Evolutionary conservation across 208 protist species (phyloP), one percentile per base, ranked within the genome.

Genomic region (Novymonas esmeraldas): DNA sequence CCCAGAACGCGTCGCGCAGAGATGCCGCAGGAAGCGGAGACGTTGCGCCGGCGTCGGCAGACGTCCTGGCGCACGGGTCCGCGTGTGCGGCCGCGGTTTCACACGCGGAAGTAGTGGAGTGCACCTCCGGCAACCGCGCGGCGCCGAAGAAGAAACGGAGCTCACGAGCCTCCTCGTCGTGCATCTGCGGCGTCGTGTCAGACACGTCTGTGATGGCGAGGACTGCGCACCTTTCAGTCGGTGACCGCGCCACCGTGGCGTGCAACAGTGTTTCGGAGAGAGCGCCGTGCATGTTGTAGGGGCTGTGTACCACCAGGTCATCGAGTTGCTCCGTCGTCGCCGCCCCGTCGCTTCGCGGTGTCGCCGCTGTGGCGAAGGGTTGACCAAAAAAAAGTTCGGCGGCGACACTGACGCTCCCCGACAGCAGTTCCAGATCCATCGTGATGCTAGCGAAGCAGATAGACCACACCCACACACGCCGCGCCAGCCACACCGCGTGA

Each of bases 381-480:
- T 48, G 59, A 4, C 57, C 70, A 13, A 59, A 73, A 42, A 79
- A 82, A 11, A 85, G 56, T 31, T 74, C 48, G 3, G 55, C 39
- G 18, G 82, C 78, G 50, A 81, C 55, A 3, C 84, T 76, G 48
- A 95, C 55, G 56, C 74, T 87, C 29, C 74, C 64, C 2, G 76
- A 81, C 4, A 95, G 70, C 24, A 89, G 59, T 46, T 95, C 89
- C 39, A 92, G 22, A 65, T 95, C 89, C 44, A 73, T 78, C 7
- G 73, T 16, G 34, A 79, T 22, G 20, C 72, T 64, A 0, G 81
- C 64, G 11, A 95, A 45, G 28, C 76, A 79, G 9, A 94, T 28
- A 0, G 71, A 78, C 81, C 85, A 89, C 38, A 87, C 63, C 76
- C 82, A 94, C 36, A 90, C 88, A 20, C 78, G 70, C 13, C 71